Conservation (phyloP, 164 flowering plant genomes). For the Houttuynia cordata region DNA sequence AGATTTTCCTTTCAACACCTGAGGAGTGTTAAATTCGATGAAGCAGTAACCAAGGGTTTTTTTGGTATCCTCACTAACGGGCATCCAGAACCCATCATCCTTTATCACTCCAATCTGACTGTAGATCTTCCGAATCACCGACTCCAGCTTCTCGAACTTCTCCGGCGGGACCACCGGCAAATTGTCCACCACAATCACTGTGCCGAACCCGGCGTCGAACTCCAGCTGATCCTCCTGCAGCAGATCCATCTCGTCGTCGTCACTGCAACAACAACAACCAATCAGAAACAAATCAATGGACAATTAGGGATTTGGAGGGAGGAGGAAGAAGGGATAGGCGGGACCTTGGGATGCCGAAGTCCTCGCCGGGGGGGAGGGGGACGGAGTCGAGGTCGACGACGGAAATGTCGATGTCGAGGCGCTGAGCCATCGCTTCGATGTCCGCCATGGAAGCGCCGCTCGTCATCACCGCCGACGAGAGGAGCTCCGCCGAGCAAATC, state of each 20-base stretch:
- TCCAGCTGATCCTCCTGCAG: constrained; percentile 48
- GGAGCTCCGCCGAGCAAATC: no score
- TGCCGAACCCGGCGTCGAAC: constrained; percentile 54
- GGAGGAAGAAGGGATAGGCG: no score
- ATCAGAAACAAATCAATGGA: no score
- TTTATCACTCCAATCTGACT: constrained; percentile 72
- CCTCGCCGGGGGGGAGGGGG: no score
- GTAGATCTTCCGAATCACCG: constrained; percentile 70
- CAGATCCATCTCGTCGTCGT: constrained; percentile 54
- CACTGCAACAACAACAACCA: constrained; percentile 46
- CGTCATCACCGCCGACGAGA: no score
- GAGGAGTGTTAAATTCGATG: constrained; percentile 75
- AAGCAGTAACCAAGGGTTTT: constrained; percentile 77
- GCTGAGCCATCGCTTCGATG: no score
- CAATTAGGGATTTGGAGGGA: no score
- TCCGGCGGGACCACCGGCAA: constrained; percentile 77
- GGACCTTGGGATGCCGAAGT: no score
- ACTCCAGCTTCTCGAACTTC: constrained; percentile 80
- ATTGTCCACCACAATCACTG: constrained; percentile 75
- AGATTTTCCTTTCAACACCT: constrained; percentile 49
- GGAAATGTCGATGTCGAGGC: no score
- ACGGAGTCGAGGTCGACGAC: no score
- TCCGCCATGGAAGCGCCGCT: no score
- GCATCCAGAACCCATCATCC: constrained; percentile 88
- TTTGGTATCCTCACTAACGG: constrained; percentile 44